Evolutionary conservation across 2,329 filamentous ascomycete species (phyloP).

Genomic region (Verticillium albo-atrum): DNA sequence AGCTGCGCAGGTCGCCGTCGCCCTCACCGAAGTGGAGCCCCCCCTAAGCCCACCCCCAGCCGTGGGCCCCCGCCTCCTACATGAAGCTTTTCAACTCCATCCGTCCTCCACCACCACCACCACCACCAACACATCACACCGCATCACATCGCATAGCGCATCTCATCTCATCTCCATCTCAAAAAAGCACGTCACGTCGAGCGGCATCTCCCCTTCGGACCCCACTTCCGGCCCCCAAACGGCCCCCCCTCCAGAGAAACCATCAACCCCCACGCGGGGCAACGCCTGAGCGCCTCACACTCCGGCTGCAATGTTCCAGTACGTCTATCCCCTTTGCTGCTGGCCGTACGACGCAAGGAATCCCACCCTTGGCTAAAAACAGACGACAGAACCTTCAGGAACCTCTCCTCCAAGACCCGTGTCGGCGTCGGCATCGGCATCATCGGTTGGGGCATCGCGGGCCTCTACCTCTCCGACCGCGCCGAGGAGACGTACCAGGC

Average conservation of each 20-base stretch:
- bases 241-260: too few species aligned
- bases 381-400: conserved; percentile 61
- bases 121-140: too few species aligned
- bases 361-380: too few species aligned
- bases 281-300: neutral
- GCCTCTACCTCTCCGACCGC: conserved; percentile 68
- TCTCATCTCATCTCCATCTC: neutral
- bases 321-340: neutral
- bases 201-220: too few species aligned
- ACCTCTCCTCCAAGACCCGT: conserved; percentile 66
- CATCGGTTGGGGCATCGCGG: conserved; percentile 70
- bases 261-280: neutral
- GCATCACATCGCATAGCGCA: neutral
- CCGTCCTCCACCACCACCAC: neutral
- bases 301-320: neutral
- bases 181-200: too few species aligned
- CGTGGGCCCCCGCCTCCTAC: too few species aligned
- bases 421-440: conserved; percentile 68
- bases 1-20: too few species aligned
- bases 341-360: too few species aligned
- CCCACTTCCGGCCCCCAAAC: too few species aligned
- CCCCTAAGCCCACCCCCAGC: too few species aligned
- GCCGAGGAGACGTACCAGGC: conserved; percentile 70
- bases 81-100: neutral
- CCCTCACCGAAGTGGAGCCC: too few species aligned